A percentile compares a stretch with the other conserved stretches of the same genome.
Conservation (phyloP, 2,329 filamentous ascomycete species). For the Periconia digitata region DNA sequence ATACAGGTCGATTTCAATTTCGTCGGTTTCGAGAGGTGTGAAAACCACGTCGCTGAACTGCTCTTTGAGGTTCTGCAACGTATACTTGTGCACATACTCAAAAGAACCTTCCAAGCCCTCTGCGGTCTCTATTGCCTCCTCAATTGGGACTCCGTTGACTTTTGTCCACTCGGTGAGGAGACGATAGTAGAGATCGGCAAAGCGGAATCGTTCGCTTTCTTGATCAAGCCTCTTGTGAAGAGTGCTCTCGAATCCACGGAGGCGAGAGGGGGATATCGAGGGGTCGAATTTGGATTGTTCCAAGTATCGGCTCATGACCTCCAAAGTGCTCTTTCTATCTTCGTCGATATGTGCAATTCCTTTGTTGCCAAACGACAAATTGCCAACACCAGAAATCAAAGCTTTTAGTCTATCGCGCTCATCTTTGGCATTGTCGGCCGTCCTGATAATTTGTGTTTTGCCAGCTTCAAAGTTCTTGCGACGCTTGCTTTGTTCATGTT, state of each 20-base stretch:
- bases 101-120: slow-evolving; percentile 15
- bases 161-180: slow-evolving; percentile 18
- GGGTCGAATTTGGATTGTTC: slow-evolving; percentile 16
- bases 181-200: slow-evolving; percentile 19
- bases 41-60: slow-evolving; percentile 21
- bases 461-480: slow-evolving; percentile 13
- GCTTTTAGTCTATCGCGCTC: slow-evolving; percentile 9
- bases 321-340: slow-evolving; percentile 8
- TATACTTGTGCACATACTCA: slow-evolving; percentile 17
- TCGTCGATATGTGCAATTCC: slow-evolving; percentile 11
- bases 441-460: slow-evolving; percentile 10
- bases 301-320: slow-evolving; percentile 13
- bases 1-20: slow-evolving; percentile 17
- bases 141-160: slow-evolving; percentile 11
- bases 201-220: slow-evolving; percentile 17
- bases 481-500: slow-evolving; percentile 17
- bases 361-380: slow-evolving; percentile 16
- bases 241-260: slow-evolving; percentile 11
- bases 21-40: slow-evolving; percentile 17
- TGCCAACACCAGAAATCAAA: slow-evolving; percentile 10
- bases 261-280: slow-evolving; percentile 10
- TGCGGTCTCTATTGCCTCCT: slow-evolving; percentile 8
- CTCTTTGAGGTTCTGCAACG: slow-evolving; percentile 15
- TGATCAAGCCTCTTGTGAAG: slow-evolving; percentile 16
- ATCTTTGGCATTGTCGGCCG: slow-evolving; percentile 3